Evolutionary conservation across 805 yeast genomes (phyloP).

Genomic region (Ogataea trehalophila): DNA sequence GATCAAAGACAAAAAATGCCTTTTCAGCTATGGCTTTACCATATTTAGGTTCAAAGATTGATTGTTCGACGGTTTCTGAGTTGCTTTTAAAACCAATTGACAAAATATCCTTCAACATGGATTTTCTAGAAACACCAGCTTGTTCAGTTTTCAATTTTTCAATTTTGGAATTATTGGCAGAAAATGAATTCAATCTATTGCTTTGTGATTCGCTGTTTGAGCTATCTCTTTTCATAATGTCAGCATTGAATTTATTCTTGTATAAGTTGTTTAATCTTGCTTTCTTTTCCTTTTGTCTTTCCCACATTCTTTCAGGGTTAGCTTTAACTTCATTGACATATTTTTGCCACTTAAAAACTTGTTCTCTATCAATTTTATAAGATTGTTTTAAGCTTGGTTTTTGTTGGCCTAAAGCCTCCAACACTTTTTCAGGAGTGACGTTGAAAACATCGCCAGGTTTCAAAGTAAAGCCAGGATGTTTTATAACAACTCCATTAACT

Average conservation of each 20-base stretch:
- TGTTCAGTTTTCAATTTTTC: conserved; percentile 31
- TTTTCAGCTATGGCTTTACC: conserved; percentile 29
- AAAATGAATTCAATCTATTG: conserved; percentile 3
- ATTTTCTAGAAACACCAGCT: conserved; percentile 39
- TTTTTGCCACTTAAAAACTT: conserved; percentile 71
- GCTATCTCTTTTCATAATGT: not conserved
- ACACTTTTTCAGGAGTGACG: conserved; percentile 80
- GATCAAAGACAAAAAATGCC: conserved; percentile 33
- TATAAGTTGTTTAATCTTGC: conserved; percentile 31
- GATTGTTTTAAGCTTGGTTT: conserved; percentile 75
- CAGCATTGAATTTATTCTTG: conserved; percentile 18
- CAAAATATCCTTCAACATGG: conserved; percentile 42
- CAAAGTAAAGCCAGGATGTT: conserved; percentile 74
- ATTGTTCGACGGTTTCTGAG: conserved; percentile 18
- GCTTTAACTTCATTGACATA: conserved; percentile 56
- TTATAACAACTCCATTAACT: conserved; percentile 78
- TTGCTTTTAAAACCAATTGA: conserved; percentile 17
- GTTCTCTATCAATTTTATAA: conserved; percentile 63
- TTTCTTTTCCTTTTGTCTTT: conserved; percentile 42
- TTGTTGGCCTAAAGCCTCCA: conserved; percentile 76
- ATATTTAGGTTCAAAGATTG: conserved; percentile 34
- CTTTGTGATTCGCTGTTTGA: no score
- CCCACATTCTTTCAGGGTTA: conserved; percentile 56
- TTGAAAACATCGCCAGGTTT: conserved; percentile 82
- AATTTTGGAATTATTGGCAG: conserved; percentile 30